Evolutionary conservation across 805 yeast genomes (phyloP), one percentile per base, ranked within the genome.

Genomic region (Phaffomyces thermotolerans): DNA sequence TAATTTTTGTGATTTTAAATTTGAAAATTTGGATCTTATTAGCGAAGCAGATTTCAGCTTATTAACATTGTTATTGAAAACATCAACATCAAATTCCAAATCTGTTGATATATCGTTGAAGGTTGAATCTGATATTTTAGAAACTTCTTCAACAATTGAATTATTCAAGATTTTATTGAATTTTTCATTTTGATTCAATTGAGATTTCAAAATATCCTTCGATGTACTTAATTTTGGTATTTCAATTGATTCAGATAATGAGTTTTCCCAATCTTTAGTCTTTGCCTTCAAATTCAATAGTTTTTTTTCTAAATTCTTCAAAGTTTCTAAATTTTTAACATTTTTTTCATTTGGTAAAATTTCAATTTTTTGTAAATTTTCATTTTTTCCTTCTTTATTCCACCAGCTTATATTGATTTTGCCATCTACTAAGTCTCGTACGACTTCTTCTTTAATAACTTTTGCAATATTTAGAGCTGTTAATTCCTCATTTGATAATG

Each of bases 371-470:
- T 54, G 37, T 32, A 34, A 38, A 4, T 37, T n/a, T 35, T 52
- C 59, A 4, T 54, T 54, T 3, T 51, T 56, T 4, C 57, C 62
- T 14, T 54, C 52, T 13, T 71, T 59, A 41, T 67, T 68, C 72
- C 82, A 81, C 95, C 93, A 85, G 54, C 83, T 78, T 4, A 84
- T 76, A 40, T 75, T 66, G 14, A 84, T 69, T 44, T 69, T 67
- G 8, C 86, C 87, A 33, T 77, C 73, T 15, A 69, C 66, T 43
- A 85, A 60, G 51, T 79, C 87, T 25, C 72, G 62, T 8, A 83
- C 61, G 4, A 82, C 53, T 53, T 81, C 87, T 42, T 79, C 81
- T 54, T 78, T 74, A 35, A 85, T 79, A 4, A 77, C 78, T 45
- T 76, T 73, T 18, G 88, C 83, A 33, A 81, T 72, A 43, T 70